Evolutionary conservation across 805 yeast species (phyloP).

Genomic region (Zygoascus biomembranicola): DNA sequence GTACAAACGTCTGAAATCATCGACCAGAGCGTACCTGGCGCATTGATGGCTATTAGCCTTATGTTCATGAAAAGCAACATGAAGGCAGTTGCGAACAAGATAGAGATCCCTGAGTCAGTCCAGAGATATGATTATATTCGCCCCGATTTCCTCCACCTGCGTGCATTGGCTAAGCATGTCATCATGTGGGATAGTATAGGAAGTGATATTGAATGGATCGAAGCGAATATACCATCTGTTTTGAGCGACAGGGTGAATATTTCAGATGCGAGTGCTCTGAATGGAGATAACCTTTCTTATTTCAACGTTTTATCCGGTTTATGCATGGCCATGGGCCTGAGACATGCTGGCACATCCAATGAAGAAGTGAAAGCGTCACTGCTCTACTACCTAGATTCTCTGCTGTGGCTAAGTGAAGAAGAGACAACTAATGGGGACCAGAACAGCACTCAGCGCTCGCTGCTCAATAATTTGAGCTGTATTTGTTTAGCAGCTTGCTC

Average conservation of each 20-base stretch:
- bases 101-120: slow-evolving; percentile 51
- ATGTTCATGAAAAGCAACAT: slow-evolving; percentile 65
- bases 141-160: slow-evolving; percentile 65
- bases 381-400: slow-evolving; percentile 44
- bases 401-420: slow-evolving; percentile 35
- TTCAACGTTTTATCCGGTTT: slow-evolving; percentile 67
- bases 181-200: slow-evolving; percentile 67
- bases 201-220: slow-evolving; percentile 45
- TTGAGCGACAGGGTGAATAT: slow-evolving; percentile 29
- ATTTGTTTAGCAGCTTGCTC: slow-evolving; percentile 58
- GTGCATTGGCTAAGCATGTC: slow-evolving; percentile 55
- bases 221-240: slow-evolving; percentile 44
- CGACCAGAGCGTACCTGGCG: slow-evolving; percentile 63
- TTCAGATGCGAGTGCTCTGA: slow-evolving; percentile 29
- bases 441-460: slow-evolving; percentile 44
- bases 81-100: slow-evolving; percentile 47
- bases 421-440: slow-evolving; percentile 46
- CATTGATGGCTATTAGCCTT: slow-evolving; percentile 65
- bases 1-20: slow-evolving; percentile 48
- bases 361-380: slow-evolving; percentile 45
- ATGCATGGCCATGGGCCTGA: slow-evolving; percentile 65
- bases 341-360: slow-evolving; percentile 64
- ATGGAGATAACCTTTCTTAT: slow-evolving; percentile 54
- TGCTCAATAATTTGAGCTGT: slow-evolving; percentile 48
- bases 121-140: slow-evolving; percentile 60